phyloP scores from a whole-genome alignment of 345 rosid species.

The Anacardium occidentale region DNA sequence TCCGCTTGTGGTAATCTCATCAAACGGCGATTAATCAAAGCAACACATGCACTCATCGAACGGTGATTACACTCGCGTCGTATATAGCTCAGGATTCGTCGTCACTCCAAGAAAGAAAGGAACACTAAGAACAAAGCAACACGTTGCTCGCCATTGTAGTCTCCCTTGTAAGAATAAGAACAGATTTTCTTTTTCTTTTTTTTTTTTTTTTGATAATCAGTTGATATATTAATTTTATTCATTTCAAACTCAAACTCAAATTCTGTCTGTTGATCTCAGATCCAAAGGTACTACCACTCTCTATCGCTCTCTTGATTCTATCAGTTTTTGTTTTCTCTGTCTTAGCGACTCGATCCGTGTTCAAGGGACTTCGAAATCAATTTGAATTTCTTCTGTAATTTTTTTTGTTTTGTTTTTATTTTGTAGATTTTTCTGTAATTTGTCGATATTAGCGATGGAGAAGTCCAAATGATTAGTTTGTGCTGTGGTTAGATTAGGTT shows the following conservation, averaged over 20 bases:
- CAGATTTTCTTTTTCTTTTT: no score
- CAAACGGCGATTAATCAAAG: background rate
- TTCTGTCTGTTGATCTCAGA: background rate
- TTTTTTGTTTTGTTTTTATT: background rate
- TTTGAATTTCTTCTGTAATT: no score
- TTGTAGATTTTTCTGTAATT: background rate
- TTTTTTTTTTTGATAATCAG: background rate
- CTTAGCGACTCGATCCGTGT: background rate
- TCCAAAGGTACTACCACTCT: background rate
- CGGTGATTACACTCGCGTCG: background rate
- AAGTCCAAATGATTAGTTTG: background rate
- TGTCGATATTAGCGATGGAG: background rate
- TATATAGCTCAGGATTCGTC: background rate
- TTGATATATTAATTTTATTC: no score
- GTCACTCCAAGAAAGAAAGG: background rate
- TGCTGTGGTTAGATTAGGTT: background rate
- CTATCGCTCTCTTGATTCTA: background rate
- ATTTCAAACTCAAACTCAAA: background rate
- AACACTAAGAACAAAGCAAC: background rate
- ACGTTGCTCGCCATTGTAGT: conserved; percentile 11
- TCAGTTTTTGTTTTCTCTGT: no score
- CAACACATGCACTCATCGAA: no score
- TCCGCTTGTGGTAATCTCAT: no score
- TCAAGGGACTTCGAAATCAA: background rate
- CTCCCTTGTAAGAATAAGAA: conserved; percentile 3